Evolutionary conservation across 495 filamentous ascomycete species (phyloP).

Genomic region (Jackrogersella multiformis): DNA sequence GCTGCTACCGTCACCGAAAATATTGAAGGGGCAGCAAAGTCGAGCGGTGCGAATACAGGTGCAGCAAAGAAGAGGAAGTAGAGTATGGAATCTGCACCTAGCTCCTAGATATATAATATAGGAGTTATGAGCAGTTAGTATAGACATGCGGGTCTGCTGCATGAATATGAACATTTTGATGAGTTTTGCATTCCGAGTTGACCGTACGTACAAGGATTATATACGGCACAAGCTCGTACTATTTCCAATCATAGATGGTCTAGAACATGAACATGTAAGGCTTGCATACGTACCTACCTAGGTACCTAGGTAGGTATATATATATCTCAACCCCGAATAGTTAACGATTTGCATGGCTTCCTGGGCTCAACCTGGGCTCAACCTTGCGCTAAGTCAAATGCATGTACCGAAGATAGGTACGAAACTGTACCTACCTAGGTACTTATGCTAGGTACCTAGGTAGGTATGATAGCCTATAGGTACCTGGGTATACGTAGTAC

Average conservation of each 20-base stretch:
- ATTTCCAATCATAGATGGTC: conserved; percentile 20
- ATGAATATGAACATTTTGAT: conserved; percentile 5
- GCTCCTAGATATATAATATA: conserved; percentile 7
- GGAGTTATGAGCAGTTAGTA: conserved; percentile 6
- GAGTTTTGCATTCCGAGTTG: not conserved
- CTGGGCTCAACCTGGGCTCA: not conserved
- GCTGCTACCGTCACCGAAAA: conserved; percentile 33
- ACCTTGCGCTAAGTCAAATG: conserved; percentile 2
- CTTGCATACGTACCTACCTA: conserved; percentile 1
- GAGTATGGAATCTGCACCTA: not conserved
- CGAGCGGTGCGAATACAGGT: conserved; percentile 55
- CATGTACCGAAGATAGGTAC: not conserved
- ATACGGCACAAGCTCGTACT: conserved; percentile 2
- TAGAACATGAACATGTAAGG: not conserved
- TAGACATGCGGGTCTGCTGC: not conserved
- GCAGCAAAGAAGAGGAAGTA: conserved; percentile 62
- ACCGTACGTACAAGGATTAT: not conserved
- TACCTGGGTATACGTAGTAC: not conserved
- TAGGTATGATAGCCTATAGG: too few relatives aligned
- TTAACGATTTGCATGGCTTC: conserved; percentile 8
- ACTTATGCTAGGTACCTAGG: too few relatives aligned
- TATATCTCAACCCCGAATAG: conserved; percentile 7
- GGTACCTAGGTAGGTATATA: too few relatives aligned
- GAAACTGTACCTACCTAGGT: too few relatives aligned
- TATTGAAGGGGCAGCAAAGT: conserved; percentile 44